Percentiles rank a stretch among this genome's conserved stretches.
phyloP scores from a whole-genome alignment of 345 rosid species.

The Hibiscus trionum region DNA sequence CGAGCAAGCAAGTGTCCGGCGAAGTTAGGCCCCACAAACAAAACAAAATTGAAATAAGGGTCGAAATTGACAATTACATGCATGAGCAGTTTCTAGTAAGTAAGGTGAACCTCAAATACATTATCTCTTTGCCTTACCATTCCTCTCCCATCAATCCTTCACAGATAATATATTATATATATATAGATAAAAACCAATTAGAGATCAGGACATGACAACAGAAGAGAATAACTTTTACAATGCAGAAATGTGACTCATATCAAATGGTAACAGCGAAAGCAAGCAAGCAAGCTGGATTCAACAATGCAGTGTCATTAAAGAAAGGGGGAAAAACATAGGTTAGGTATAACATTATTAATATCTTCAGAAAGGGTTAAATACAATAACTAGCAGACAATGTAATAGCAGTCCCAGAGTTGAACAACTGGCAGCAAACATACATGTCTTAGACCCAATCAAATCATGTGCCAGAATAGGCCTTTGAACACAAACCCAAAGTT shows the following conservation, averaged over 20 bases:
- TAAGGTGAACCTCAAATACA: neutral
- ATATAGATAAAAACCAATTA: neutral
- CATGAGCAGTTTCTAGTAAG: neutral
- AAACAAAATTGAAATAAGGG: neutral
- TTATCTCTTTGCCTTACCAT: neutral
- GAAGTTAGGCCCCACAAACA: conserved; percentile 6
- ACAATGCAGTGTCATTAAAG: neutral
- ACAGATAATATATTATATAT: neutral
- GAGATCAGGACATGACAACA: neutral
- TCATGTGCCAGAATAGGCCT: neutral
- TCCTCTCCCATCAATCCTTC: conserved; percentile 6
- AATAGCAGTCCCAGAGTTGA: neutral
- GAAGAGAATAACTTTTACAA: neutral
- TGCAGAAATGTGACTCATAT: neutral
- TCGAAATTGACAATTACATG: conserved; percentile 2
- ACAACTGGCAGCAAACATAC: conserved; percentile 1
- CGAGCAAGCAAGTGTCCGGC: neutral
- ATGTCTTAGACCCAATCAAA: neutral
- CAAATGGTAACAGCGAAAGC: neutral
- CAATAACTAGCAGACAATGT: neutral
- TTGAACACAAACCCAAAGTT: neutral
- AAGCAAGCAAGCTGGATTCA: conserved; percentile 9
- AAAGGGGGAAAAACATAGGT: neutral
- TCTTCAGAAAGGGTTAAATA: neutral
- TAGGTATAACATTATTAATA: conserved; percentile 1